Conservation (phyloP, 495 filamentous ascomycete genomes). For the Penicillium parvum region DNA sequence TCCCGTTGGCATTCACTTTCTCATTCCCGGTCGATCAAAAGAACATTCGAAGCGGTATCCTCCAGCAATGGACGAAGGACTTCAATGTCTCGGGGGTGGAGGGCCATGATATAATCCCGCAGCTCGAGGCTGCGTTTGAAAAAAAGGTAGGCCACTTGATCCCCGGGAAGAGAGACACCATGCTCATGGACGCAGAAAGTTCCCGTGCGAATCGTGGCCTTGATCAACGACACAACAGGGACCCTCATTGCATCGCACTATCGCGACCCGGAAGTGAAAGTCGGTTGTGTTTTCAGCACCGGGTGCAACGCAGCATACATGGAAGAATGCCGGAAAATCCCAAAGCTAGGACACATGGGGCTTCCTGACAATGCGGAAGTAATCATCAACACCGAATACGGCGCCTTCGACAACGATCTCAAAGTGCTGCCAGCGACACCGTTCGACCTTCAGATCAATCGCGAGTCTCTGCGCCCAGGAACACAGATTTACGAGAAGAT, state of each 20-base stretch:
- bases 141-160: constrained; percentile 55
- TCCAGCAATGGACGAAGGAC: constrained; percentile 95
- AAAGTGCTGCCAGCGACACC: constrained; percentile 60
- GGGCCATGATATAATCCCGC: constrained; percentile 82
- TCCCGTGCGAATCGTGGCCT: constrained; percentile 77
- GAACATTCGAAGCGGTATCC: constrained; percentile 80
- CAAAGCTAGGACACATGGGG: constrained; percentile 78
- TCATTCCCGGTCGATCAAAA: constrained; percentile 88
- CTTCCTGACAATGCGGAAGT: constrained; percentile 76
- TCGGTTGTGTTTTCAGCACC: constrained; percentile 95
- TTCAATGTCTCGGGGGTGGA: constrained; percentile 91
- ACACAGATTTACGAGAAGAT: constrained; percentile 49
- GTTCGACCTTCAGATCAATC: constrained; percentile 38
- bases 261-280: constrained; percentile 74
- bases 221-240: constrained; percentile 95
- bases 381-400: constrained; percentile 97
- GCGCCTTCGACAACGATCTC: constrained; percentile 92
- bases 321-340: constrained; percentile 76
- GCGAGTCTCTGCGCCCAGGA: constrained; percentile 36
- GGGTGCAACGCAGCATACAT: constrained; percentile 97
- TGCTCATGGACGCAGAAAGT: constrained; percentile 50
- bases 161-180: not conserved
- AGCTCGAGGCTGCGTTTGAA: constrained; percentile 76
- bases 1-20: constrained; percentile 90
- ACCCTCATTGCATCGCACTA: constrained; percentile 91